Evolutionary conservation across 495 filamentous ascomycete species (phyloP).

Genomic region (Terfezia boudieri): DNA sequence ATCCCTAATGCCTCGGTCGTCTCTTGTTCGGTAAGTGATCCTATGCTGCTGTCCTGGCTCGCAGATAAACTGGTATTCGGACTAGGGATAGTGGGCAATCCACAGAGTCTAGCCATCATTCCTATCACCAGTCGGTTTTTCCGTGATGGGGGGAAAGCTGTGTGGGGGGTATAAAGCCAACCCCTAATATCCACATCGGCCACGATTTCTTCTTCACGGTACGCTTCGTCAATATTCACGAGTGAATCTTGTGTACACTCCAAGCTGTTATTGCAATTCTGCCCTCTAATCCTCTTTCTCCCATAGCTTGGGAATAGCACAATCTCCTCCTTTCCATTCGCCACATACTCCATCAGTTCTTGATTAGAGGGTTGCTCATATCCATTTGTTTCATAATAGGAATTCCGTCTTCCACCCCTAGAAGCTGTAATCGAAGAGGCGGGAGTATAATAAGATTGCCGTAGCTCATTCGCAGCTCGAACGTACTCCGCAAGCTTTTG

Average conservation of each 20-base stretch:
- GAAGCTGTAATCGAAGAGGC: conserved; percentile 24
- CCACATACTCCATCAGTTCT: conserved; percentile 46
- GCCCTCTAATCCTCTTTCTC: conserved; percentile 29
- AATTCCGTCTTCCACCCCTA: conserved; percentile 29
- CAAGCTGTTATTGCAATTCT: not conserved
- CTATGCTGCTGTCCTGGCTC: conserved; percentile 16
- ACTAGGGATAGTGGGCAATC: conserved; percentile 41
- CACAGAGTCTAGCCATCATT: conserved; percentile 60
- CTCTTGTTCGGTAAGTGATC: conserved; percentile 30
- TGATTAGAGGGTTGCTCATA: conserved; percentile 31
- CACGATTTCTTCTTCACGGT: conserved; percentile 58
- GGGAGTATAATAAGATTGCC: conserved; percentile 48
- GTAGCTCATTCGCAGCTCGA: conserved; percentile 73
- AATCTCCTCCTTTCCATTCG: conserved; percentile 72
- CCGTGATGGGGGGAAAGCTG: conserved; percentile 57
- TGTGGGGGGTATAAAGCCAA: conserved; percentile 76
- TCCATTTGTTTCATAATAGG: conserved; percentile 35
- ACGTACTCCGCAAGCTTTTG: conserved; percentile 67
- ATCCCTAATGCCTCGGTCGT: conserved; percentile 26
- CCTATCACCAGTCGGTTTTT: conserved; percentile 72
- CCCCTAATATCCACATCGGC: conserved; percentile 87
- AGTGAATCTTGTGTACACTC: conserved; percentile 9
- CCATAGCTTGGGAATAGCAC: conserved; percentile 80
- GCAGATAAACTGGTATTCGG: conserved; percentile 1
- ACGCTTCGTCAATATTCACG: conserved; percentile 32